phyloP scores from a whole-genome alignment of 257 asterid genomes.

The Leonotis leonurus region DNA sequence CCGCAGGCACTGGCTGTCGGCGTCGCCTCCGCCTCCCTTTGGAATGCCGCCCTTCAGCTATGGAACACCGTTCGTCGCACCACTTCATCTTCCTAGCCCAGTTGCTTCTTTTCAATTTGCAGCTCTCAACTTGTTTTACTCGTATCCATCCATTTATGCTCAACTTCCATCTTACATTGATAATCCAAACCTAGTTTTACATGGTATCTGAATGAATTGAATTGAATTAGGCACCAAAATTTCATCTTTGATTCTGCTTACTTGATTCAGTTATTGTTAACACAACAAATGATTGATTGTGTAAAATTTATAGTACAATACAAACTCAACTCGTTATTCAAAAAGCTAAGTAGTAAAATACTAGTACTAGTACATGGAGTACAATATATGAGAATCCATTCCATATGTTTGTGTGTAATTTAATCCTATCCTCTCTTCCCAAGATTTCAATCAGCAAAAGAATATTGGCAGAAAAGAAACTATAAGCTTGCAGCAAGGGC shows the following conservation, averaged over 20 bases:
- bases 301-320: no score
- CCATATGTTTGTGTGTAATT: neutral
- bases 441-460: neutral
- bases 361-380: neutral
- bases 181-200: no score
- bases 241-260: no score
- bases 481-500: neutral
- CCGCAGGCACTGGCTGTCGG: slow-evolving; percentile 68
- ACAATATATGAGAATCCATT: neutral
- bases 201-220: no score
- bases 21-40: slow-evolving; percentile 54
- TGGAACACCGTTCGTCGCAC: slow-evolving; percentile 57
- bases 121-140: no score
- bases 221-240: no score
- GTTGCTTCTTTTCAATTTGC: no score
- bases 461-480: neutral
- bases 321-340: neutral
- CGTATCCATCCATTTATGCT: no score
- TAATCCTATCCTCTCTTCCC: neutral
- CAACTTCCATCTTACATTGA: no score
- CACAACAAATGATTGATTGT: no score
- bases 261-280: no score
- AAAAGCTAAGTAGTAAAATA: neutral
- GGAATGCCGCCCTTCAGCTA: slow-evolving; percentile 39
- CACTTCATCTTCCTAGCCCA: slow-evolving; percentile 24